Evolutionary conservation across 768 basidiomycete genomes (phyloP).

Genomic region (Scleroderma bovista): DNA sequence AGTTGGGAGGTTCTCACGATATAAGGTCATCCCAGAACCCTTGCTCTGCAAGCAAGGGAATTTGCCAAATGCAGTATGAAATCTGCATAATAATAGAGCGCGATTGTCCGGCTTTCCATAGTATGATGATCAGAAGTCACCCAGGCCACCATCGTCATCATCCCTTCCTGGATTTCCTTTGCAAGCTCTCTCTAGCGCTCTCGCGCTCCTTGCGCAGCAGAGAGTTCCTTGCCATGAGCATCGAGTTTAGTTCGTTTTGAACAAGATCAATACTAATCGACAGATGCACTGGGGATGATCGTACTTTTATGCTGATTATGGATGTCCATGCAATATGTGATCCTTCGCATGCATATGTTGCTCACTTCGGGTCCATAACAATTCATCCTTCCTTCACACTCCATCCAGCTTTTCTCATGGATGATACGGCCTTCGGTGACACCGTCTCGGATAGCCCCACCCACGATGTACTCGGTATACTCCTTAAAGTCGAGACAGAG

Average conservation of each 20-base stretch:
- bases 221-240: conserved; percentile 92
- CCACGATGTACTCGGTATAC: conserved; percentile 97
- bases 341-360: conserved; percentile 80
- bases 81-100: too few species aligned
- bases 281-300: conserved; percentile 12
- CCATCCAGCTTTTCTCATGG: conserved; percentile 96
- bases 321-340: conserved; percentile 86
- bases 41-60: too few species aligned
- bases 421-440: conserved; percentile 91
- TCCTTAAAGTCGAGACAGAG: too few species aligned
- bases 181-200: conserved; percentile 93
- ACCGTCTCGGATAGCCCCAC: conserved; percentile 95
- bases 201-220: conserved; percentile 85
- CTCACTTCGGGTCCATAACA: conserved; percentile 91
- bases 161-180: conserved; percentile 91
- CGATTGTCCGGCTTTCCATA: too few species aligned
- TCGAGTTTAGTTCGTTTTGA: conserved; percentile 66
- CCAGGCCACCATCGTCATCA: conserved; percentile 56
- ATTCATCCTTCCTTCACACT: conserved; percentile 73
- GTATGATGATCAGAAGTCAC: conserved; percentile 20
- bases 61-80: too few species aligned
- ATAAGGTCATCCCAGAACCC: too few species aligned
- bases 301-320: conserved; percentile 97
- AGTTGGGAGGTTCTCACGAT: too few species aligned
- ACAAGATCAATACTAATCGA: too few species aligned